Conservation (phyloP, 140 eudicot genomes). For the Anethum foeniculum region DNA sequence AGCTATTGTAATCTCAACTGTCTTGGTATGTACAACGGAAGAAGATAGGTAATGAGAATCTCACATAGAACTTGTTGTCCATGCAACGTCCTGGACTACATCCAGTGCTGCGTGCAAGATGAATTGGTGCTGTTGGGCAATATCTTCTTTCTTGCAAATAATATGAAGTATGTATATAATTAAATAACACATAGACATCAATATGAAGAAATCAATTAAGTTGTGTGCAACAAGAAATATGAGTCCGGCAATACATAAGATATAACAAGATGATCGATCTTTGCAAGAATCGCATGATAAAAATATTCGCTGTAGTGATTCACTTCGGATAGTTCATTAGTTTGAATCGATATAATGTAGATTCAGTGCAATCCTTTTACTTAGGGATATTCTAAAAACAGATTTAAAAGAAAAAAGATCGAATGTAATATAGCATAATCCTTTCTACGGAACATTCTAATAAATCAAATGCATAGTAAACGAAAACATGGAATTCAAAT, state of each 20-base stretch:
- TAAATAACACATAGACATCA: neutral
- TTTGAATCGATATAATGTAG: neutral
- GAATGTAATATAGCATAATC: neutral
- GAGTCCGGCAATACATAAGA: neutral
- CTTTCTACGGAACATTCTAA: neutral
- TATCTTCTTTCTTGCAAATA: slow-evolving; percentile 66
- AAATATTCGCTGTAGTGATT: neutral
- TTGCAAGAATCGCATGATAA: neutral
- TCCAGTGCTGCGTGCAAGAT: slow-evolving; percentile 87
- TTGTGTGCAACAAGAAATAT: neutral
- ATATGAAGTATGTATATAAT: neutral
- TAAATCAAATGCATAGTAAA: neutral
- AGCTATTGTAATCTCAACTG: neutral
- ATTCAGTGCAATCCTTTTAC: neutral
- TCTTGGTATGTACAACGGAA: neutral
- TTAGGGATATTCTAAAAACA: neutral
- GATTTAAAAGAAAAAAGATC: neutral
- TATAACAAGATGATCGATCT: neutral
- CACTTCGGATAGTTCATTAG: neutral
- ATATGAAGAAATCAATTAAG: neutral
- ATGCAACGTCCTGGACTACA: slow-evolving; percentile 84
- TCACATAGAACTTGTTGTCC: slow-evolving; percentile 96
- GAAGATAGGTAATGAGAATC: slow-evolving; percentile 13
- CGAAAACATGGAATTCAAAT: too few relatives aligned
- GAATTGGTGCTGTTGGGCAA: slow-evolving; percentile 92